Percentiles rank a stretch among this genome's conserved stretches.
Evolutionary conservation across 2,329 filamentous ascomycete genomes (phyloP).

Genomic region (Colletotrichum sp.): DNA sequence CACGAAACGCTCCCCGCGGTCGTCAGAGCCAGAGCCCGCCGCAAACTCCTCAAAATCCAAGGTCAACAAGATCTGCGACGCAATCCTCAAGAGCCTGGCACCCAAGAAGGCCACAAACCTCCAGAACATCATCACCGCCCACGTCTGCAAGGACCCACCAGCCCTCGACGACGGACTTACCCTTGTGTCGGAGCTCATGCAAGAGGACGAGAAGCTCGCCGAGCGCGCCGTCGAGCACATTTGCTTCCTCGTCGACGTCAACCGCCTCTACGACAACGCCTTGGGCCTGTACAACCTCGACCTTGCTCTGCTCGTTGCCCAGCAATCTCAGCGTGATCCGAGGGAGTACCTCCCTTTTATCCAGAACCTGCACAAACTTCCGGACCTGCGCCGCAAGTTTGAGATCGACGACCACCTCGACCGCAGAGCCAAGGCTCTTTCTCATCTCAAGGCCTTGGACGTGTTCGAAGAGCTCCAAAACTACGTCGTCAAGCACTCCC

Average conservation of each 20-base stretch:
- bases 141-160: constrained; percentile 91
- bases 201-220: constrained; percentile 71
- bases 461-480: constrained; percentile 78
- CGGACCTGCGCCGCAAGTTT: constrained; percentile 74
- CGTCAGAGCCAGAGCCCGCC: constrained; percentile 13
- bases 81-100: constrained; percentile 73
- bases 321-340: constrained; percentile 95
- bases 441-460: constrained; percentile 74
- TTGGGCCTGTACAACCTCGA: constrained; percentile 92
- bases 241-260: constrained; percentile 94
- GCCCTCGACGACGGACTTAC: constrained; percentile 84
- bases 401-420: constrained; percentile 88
- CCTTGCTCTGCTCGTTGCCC: constrained; percentile 86
- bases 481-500: constrained; percentile 79
- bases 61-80: constrained; percentile 87
- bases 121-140: constrained; percentile 92
- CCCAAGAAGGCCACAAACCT: constrained; percentile 68
- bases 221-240: constrained; percentile 95
- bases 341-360: constrained; percentile 95
- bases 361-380: constrained; percentile 79
- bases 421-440: constrained; percentile 77
- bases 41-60: constrained; percentile 53
- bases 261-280: constrained; percentile 88
- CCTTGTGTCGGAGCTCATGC: constrained; percentile 78
- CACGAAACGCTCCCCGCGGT: constrained; percentile 57